These are phyloP conservation scores for Starmera dryadoides DNA, from an alignment of 805 yeast species.

Conservation along the genomic window DNA sequence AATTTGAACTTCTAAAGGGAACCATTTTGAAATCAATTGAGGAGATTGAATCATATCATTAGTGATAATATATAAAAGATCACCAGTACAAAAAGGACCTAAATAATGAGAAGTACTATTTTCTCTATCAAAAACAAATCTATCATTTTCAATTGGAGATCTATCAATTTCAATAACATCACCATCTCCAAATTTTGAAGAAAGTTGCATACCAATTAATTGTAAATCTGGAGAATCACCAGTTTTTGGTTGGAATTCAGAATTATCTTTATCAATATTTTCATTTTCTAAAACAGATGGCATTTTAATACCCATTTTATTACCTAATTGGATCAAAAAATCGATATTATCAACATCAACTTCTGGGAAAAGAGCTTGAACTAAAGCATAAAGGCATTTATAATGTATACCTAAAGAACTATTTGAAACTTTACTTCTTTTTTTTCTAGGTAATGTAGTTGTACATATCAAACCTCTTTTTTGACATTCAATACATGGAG, in stretches of 20 bases:
- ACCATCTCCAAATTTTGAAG: neutral
- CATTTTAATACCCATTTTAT: neutral
- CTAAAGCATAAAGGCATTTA: slow-evolving; percentile 1
- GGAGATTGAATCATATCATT: neutral
- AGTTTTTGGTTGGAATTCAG: neutral
- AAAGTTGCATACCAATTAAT: neutral
- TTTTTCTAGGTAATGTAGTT: neutral
- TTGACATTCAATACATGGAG: neutral
- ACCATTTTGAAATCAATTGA: neutral
- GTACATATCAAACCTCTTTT: neutral
- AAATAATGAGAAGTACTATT: neutral
- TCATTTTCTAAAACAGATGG: neutral
- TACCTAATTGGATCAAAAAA: neutral
- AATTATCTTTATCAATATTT: neutral
- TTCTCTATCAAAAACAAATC: neutral
- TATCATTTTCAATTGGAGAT: neutral
- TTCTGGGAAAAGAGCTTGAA: neutral
- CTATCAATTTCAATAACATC: neutral
- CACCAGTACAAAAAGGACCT: neutral
- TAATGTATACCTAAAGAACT: neutral
- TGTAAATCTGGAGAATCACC: too few species aligned
- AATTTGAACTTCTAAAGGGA: neutral
- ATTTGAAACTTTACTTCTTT: slow-evolving; percentile 1
- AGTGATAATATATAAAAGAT: neutral
- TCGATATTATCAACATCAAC: slow-evolving; percentile 1